A percentile compares a stretch with the other conserved stretches of the same genome.
These are phyloP conservation scores for Thozetella sp. DNA, from an alignment of 495 filamentous ascomycete species.

Conservation along the genomic window DNA sequence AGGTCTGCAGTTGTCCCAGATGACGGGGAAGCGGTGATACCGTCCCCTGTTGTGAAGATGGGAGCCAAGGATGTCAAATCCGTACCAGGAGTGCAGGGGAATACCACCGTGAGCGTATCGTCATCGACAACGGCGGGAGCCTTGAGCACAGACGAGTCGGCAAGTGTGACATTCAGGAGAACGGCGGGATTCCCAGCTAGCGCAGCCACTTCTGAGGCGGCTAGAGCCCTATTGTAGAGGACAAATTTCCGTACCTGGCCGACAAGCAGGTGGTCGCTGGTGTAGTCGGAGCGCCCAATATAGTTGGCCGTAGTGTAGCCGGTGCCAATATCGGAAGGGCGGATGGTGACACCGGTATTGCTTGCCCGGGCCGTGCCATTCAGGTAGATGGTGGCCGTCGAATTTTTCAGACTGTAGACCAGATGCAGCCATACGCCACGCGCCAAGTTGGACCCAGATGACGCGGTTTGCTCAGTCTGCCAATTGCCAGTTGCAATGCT, in stretches of 20 bases:
- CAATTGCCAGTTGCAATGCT: not conserved
- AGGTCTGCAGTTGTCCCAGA: not conserved
- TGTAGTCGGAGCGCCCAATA: not conserved
- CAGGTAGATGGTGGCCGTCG: not conserved
- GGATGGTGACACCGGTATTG: not conserved
- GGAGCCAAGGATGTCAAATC: not conserved
- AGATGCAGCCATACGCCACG: not conserved
- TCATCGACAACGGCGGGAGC: not conserved
- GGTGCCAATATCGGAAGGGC: not conserved
- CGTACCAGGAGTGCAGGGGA: not conserved
- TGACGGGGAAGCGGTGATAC: not conserved
- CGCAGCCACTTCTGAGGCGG: not conserved
- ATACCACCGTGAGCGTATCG: not conserved
- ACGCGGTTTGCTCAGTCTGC: not conserved
- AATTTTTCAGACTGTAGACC: not conserved
- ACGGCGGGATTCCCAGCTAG: not conserved
- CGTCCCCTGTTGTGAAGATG: not conserved
- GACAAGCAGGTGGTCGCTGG: not conserved
- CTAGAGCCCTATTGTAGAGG: not conserved
- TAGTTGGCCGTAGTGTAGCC: not conserved
- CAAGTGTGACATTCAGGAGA: not conserved
- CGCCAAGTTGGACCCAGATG: not conserved
- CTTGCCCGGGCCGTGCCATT: not conserved
- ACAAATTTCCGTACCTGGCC: not conserved
- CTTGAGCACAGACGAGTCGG: not conserved